Evolutionary conservation across 164 flowering plant species (phyloP), one percentile per base, ranked within the genome.

Genomic region (Tinospora cordifolia): DNA sequence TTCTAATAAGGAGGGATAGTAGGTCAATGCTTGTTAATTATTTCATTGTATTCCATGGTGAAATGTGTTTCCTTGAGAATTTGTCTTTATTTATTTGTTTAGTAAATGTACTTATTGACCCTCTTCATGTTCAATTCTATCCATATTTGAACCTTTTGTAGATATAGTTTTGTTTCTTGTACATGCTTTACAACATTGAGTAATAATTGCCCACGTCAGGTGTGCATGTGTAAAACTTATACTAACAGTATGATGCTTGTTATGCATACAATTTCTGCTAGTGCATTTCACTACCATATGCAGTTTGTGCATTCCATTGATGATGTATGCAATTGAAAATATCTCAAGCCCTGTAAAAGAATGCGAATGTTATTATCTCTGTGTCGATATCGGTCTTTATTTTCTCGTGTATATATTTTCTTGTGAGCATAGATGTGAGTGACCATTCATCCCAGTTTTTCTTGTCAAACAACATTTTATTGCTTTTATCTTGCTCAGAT

Each of bases 401-500:
- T 3, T 19, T 47, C 14, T 19, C 14, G 4, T 47, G 54, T 12
- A 47, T 47, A 47, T 47, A 19, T 12, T 0, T 4, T 15, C 19
- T 19, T 12, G 14, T 51, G 59, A 6, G 4, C 59, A 17, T 17
- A 0, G 21, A 51, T 51, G 22, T 51, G 59, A 51, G 19, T 51
- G 5, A 49, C 21, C 59, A n/a, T 51, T 51, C 7, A 30, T 30
- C 36, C 36, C 36, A 4, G 6, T 51, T 51, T 49, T 5, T 51
- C 59, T 14, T 41, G 19, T 51, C 59, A 51, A 51, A 5, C 59
- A 51, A 15, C 5, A n/a, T 51, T 15, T 51, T 51, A 3, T 41
- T 51, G 21, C 19, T 51, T 17, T 72, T 76, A 69, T 27, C 54
- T 34, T 75, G 59, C 74, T 54, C 72, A 94, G 97, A 94, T 94